Conservation (phyloP, 495 filamentous ascomycete species). For the Tuber umbilicatum region DNA sequence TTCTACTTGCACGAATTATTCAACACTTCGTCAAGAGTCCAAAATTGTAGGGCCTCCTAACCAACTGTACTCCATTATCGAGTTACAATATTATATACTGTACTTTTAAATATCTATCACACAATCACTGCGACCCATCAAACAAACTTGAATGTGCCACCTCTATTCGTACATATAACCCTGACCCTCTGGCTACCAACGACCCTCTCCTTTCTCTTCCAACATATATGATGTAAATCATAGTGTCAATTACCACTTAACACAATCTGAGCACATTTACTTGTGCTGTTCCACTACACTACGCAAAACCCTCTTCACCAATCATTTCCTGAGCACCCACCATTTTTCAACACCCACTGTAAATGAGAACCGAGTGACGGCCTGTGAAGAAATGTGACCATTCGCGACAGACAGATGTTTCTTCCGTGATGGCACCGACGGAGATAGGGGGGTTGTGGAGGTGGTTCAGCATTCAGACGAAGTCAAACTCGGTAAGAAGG, state of each 20-base stretch:
- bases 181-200: slow-evolving; percentile 73
- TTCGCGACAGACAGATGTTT: slow-evolving; percentile 67
- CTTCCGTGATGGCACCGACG: slow-evolving; percentile 83
- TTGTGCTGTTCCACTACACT: too few relatives aligned
- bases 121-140: slow-evolving; percentile 33
- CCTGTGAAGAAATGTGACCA: slow-evolving; percentile 80
- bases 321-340: too few relatives aligned
- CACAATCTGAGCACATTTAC: too few relatives aligned
- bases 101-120: neutral
- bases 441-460: slow-evolving; percentile 68
- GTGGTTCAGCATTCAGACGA: slow-evolving; percentile 85
- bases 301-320: too few relatives aligned
- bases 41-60: too few relatives aligned
- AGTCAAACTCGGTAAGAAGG: slow-evolving; percentile 92
- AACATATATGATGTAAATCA: too few relatives aligned
- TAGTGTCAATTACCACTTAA: too few relatives aligned
- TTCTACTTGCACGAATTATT: neutral
- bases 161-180: slow-evolving; percentile 64
- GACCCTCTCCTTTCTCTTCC: slow-evolving; percentile 77
- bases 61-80: neutral
- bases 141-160: slow-evolving; percentile 86
- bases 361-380: slow-evolving; percentile 73
- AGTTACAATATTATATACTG: slow-evolving; percentile 4
- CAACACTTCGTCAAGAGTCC: neutral
- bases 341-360: slow-evolving; percentile 90